A percentile compares a stretch with the other conserved stretches of the same genome.
These are phyloP conservation scores for Aspergillus kassunensis DNA, from an alignment of 495 filamentous ascomycete species.

Conservation along the genomic window DNA sequence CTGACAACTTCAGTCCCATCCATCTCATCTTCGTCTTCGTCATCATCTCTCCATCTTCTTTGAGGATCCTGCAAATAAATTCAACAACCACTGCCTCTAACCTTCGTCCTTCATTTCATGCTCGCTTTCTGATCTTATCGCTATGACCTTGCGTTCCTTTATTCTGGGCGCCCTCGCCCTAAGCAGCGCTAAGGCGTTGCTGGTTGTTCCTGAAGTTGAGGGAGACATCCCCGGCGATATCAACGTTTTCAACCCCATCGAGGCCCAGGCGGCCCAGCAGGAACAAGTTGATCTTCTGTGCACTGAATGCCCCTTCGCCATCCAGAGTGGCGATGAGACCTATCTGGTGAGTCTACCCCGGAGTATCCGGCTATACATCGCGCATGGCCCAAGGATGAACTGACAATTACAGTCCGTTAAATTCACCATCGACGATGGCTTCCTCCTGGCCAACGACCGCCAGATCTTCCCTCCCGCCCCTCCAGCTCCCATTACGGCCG, in stretches of 20 bases:
- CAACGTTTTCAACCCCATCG: constrained; percentile 24
- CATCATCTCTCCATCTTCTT: background rate
- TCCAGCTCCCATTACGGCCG: constrained; percentile 30
- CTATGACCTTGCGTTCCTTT: constrained; percentile 43
- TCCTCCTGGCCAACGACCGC: constrained; percentile 43
- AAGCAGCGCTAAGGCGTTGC: constrained; percentile 42
- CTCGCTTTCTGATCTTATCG: constrained; percentile 12
- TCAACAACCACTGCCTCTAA: background rate
- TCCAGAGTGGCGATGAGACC: constrained; percentile 34
- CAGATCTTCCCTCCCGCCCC: constrained; percentile 47
- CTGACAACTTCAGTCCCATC: constrained; percentile 4
- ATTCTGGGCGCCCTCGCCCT: constrained; percentile 40
- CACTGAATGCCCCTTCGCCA: constrained; percentile 45
- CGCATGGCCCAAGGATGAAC: background rate
- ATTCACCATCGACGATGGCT: constrained; percentile 39
- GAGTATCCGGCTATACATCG: constrained; percentile 7
- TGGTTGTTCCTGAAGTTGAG: constrained; percentile 43
- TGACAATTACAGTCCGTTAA: constrained; percentile 32
- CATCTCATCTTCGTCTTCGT: background rate
- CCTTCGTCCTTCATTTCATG: constrained; percentile 3
- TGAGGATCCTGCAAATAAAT: background rate
- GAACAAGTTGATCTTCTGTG: constrained; percentile 39
- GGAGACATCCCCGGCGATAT: constrained; percentile 28
- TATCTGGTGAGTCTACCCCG: constrained; percentile 40
- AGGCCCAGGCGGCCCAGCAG: constrained; percentile 27